Conservation (phyloP, 2,329 filamentous ascomycete genomes). For the Diplodia mutila region DNA sequence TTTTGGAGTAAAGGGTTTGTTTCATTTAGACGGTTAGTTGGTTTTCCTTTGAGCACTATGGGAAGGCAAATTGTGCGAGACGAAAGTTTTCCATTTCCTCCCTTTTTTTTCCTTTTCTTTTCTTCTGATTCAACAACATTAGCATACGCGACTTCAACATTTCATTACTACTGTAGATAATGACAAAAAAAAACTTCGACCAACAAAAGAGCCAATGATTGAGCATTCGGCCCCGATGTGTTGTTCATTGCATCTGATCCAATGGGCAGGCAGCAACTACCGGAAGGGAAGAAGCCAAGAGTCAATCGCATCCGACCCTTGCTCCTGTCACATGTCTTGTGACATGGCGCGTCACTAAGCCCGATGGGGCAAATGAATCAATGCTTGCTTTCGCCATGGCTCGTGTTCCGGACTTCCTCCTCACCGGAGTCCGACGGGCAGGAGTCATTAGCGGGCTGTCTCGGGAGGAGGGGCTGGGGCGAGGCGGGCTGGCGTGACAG, state of each 20-base stretch:
- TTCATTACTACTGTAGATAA: neutral
- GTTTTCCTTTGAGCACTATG: neutral
- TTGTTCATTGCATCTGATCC: neutral
- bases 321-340: neutral
- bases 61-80: constrained; percentile 23
- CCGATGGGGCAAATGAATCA: constrained; percentile 5
- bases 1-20: neutral
- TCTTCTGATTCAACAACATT: neutral
- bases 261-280: neutral
- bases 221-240: neutral
- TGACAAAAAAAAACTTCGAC: neutral
- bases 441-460: neutral
- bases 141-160: neutral
- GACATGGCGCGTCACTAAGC: neutral
- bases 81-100: neutral
- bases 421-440: constrained; percentile 20
- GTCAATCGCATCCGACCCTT: neutral
- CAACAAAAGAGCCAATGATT: neutral
- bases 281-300: neutral
- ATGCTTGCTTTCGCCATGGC: too few relatives aligned
- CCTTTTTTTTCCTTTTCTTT: neutral
- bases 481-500: neutral
- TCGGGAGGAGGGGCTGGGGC: neutral
- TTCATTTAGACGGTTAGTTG: constrained; percentile 5
- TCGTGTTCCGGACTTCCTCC: constrained; percentile 24